Evolutionary conservation across 2,329 filamentous ascomycete genomes (phyloP), one percentile per base, ranked within the genome.

Genomic region (Pleurostoma richardsiae): DNA sequence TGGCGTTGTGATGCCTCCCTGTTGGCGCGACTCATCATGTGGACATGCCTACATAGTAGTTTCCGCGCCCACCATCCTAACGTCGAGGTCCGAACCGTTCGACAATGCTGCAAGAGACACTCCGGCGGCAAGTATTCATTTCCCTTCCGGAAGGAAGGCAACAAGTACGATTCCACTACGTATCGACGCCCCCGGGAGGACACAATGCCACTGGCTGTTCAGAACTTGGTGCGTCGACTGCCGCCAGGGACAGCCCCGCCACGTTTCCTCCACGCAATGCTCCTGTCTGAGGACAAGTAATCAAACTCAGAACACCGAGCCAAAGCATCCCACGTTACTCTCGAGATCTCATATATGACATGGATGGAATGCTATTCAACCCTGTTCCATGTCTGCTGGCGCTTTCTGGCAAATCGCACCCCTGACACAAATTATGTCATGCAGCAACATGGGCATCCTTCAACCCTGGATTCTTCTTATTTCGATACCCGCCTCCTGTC

Each of bases 361-460:
- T 36, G 8, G 8, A n/a, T n/a, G n/a, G 8, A 36, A 8, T 36
- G 33, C 33, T 36, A 8, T n/a, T n/a, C 33, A 8, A 8, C 33
- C 33, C 33, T 36, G 33, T 36, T n/a, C 8, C 8, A n/a, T 36
- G n/a, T 36, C 33, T 36, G 8, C 33, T 36, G n/a, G 33, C n/a
- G 19, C 19, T 19, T 19, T 19, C n/a, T n/a, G n/a, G n/a, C 33
- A 36, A 36, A 36, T 36, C 8, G 33, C 2, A 36, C 46, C 54
- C 59, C 55, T 55, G 49, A 53, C 54, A 50, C 55, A 52, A 70
- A 70, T 71, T 71, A 71, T 72, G 68, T 70, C 69, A 71, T 71
- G 69, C 67, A 55, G 56, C 49, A 59, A 60, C 56, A 55, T 52
- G 55, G 19, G 55, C 60, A 65, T 66, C 59, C 59, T 61, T 53